Evolutionary conservation across 2,329 filamentous ascomycete species (phyloP).

Genomic region (Arthrobotrys pseudoclavata): DNA sequence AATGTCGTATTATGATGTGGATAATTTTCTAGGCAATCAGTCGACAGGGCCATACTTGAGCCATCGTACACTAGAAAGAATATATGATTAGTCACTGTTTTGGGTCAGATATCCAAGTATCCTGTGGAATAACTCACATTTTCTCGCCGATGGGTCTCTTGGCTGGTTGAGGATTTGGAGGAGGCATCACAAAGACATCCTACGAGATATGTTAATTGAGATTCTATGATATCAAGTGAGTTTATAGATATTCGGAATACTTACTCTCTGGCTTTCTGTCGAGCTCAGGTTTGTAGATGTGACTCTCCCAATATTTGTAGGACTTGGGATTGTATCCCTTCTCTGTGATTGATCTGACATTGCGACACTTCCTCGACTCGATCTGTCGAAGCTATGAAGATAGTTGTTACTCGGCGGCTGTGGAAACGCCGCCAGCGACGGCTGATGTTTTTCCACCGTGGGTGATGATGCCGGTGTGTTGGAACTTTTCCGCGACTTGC

Average conservation of each 20-base stretch:
- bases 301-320: conserved; percentile 52
- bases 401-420: conserved; percentile 38
- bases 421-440: conserved; percentile 24
- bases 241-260: neutral
- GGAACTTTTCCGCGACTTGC: conserved; percentile 55
- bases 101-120: neutral
- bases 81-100: neutral
- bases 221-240: neutral
- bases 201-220: conserved; percentile 22
- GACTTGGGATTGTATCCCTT: conserved; percentile 41
- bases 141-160: conserved; percentile 56
- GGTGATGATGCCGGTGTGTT: conserved; percentile 29
- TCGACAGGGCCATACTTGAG: conserved; percentile 56
- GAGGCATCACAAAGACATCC: conserved; percentile 53
- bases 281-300: conserved; percentile 54
- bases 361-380: conserved; percentile 49
- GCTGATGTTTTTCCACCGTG: conserved; percentile 18
- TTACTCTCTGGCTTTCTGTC: conserved; percentile 49
- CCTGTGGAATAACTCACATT: conserved; percentile 31
- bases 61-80: conserved; percentile 45
- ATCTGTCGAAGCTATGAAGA: conserved; percentile 44
- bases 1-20: neutral
- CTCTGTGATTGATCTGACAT: conserved; percentile 53
- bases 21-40: conserved; percentile 11
- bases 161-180: conserved; percentile 33